A percentile compares a stretch with the other conserved stretches of the same genome.
Conservation (phyloP, 129 eudicot genomes). For the Escallonia rubra region DNA sequence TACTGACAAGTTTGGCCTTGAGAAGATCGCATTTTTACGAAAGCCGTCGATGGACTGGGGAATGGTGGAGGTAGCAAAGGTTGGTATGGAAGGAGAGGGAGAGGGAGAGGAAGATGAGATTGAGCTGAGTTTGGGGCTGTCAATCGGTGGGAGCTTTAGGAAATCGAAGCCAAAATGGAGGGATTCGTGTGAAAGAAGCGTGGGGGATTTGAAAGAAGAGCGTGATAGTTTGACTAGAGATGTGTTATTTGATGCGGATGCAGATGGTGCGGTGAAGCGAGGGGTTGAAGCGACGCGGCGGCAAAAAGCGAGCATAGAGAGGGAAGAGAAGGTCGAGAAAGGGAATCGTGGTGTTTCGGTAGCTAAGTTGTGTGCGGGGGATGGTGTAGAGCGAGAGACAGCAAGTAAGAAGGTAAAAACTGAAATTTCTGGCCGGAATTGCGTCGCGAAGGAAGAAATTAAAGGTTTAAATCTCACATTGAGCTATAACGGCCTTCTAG, state of each 20-base stretch:
- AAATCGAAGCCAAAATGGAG: constrained; percentile 15
- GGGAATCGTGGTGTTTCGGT: constrained; percentile 6
- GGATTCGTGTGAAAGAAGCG: background rate
- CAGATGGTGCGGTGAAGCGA: constrained; percentile 13
- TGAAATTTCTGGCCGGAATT: constrained; percentile 3
- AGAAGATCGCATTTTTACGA: background rate
- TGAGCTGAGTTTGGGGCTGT: constrained; percentile 63
- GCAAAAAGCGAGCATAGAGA: constrained; percentile 31
- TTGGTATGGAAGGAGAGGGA: background rate
- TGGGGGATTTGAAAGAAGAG: background rate
- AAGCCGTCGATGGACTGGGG: constrained; percentile 9
- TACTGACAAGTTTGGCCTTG: background rate
- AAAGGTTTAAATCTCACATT: background rate
- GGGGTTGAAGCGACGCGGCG: constrained; percentile 41
- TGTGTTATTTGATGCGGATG: background rate
- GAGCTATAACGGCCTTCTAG: background rate
- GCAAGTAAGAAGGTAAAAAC: constrained; percentile 29
- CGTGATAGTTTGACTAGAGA: background rate
- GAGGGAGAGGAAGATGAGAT: constrained; percentile 18
- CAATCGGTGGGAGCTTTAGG: constrained; percentile 44
- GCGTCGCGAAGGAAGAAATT: background rate
- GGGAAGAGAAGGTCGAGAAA: constrained; percentile 35
- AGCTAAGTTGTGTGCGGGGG: constrained; percentile 1
- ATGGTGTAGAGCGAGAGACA: constrained; percentile 16
- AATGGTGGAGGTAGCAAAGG: constrained; percentile 19